Conservation (phyloP, 768 basidiomycete genomes). For the Sporobolomyces phaffii region DNA sequence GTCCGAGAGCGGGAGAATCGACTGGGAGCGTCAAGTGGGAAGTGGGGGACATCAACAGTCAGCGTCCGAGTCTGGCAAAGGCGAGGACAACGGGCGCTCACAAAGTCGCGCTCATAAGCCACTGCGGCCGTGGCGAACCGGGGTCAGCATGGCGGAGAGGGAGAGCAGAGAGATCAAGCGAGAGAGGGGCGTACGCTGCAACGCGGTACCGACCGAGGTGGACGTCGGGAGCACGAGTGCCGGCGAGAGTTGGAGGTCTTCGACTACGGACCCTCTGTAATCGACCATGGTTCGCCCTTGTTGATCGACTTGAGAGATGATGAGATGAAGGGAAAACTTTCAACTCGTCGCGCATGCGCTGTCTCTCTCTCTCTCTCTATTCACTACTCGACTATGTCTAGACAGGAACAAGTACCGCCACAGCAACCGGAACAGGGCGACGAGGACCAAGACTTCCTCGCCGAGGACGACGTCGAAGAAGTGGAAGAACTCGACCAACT, state of each 20-base stretch:
- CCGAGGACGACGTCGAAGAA: conserved; percentile 56
- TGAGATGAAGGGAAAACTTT: background rate
- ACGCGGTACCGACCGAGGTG: conserved; percentile 7
- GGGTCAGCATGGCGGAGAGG: background rate
- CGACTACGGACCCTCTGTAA: conserved; percentile 27
- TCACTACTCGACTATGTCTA: background rate
- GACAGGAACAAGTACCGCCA: background rate
- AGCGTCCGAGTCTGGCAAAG: no score
- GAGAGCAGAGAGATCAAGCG: background rate
- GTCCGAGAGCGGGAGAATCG: conserved; percentile 31
- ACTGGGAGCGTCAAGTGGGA: background rate
- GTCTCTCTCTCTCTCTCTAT: background rate
- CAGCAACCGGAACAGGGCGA: background rate
- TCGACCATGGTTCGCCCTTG: conserved; percentile 5
- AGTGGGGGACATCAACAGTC: background rate
- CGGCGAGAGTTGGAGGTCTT: conserved; percentile 34
- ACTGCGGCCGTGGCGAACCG: conserved; percentile 4
- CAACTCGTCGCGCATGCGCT: no score
- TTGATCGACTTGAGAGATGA: background rate
- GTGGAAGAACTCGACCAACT: conserved; percentile 30
- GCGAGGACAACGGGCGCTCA: background rate
- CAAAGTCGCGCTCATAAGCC: conserved; percentile 35
- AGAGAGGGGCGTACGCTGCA: conserved; percentile 17
- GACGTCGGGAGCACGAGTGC: conserved; percentile 25
- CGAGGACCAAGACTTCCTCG: conserved; percentile 18